Percentiles rank a stretch among this genome's conserved stretches.
phyloP scores from a whole-genome alignment of 2,329 filamentous ascomycete genomes.

The Monosporascus sp. region DNA sequence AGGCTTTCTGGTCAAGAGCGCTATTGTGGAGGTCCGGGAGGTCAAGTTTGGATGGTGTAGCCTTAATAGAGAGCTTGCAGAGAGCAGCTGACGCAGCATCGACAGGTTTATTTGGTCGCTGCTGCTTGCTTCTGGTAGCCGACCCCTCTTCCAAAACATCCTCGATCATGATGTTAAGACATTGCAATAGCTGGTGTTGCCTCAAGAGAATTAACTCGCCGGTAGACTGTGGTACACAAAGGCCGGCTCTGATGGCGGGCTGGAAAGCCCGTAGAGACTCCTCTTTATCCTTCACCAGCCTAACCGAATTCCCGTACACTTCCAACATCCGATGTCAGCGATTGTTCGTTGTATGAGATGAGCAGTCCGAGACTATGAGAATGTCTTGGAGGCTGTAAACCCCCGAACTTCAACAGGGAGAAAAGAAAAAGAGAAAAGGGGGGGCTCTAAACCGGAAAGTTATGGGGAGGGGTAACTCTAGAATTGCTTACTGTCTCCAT shows the following conservation, averaged over 20 bases:
- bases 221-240: slow-evolving; percentile 21
- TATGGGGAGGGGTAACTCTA: too few relatives aligned
- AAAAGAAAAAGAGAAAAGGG: too few relatives aligned
- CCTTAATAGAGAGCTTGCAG: slow-evolving; percentile 26
- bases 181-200: slow-evolving; percentile 31
- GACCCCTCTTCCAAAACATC: slow-evolving; percentile 36
- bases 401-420: too few relatives aligned
- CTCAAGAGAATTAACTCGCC: slow-evolving; percentile 35
- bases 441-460: too few relatives aligned
- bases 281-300: slow-evolving; percentile 16
- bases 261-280: slow-evolving; percentile 18
- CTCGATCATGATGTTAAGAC: slow-evolving; percentile 36
- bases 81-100: slow-evolving; percentile 25
- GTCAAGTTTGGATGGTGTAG: slow-evolving; percentile 20
- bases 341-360: too few relatives aligned
- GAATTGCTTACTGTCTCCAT: slow-evolving; percentile 10
- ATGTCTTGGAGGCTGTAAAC: too few relatives aligned
- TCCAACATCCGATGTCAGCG: too few relatives aligned
- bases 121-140: slow-evolving; percentile 17
- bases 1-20: slow-evolving; percentile 28
- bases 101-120: slow-evolving; percentile 23
- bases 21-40: slow-evolving; percentile 25
- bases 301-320: slow-evolving; percentile 32
- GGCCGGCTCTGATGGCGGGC: slow-evolving; percentile 14
- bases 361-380: too few relatives aligned